Evolutionary conservation across 2,329 filamentous ascomycete genomes (phyloP).

Genomic region (Epichloe hybrida): DNA sequence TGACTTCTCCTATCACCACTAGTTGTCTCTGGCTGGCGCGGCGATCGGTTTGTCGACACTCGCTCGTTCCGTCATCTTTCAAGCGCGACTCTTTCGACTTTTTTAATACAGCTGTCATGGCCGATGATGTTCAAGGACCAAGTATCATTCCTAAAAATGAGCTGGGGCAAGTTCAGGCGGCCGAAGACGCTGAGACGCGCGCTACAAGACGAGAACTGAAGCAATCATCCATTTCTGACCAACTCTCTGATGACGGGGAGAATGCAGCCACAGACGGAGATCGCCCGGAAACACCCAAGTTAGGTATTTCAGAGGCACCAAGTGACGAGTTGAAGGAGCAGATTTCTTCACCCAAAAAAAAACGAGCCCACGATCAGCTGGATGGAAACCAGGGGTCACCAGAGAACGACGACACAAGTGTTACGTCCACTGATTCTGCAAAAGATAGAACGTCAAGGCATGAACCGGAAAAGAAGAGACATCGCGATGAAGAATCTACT

Average conservation of each 20-base stretch:
- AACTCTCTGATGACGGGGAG: conserved; percentile 3
- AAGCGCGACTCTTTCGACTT: neutral
- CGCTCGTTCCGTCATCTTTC: neutral
- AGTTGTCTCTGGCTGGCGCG: neutral
- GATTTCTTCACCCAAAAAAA: conserved; percentile 51
- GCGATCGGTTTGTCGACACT: neutral
- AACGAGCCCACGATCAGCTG: conserved; percentile 46
- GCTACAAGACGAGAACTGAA: conserved; percentile 51
- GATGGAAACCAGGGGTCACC: conserved; percentile 33
- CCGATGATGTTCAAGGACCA: conserved; percentile 28
- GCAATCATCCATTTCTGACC: conserved; percentile 48
- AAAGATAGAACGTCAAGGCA: conserved; percentile 31
- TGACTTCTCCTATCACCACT: neutral
- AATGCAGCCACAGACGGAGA: conserved; percentile 9
- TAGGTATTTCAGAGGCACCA: conserved; percentile 18
- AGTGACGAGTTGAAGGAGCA: conserved; percentile 31
- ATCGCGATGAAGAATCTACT: conserved; percentile 36
- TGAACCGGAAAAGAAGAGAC: conserved; percentile 53
- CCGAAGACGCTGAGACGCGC: conserved; percentile 50
- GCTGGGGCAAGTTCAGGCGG: conserved; percentile 20
- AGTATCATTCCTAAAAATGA: conserved; percentile 27
- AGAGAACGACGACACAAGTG: conserved; percentile 29
- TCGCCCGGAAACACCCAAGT: conserved; percentile 21
- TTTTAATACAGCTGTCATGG: conserved; percentile 19
- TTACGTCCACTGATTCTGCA: conserved; percentile 29